These are phyloP conservation scores for Microcyclospora tardicrescens DNA, from an alignment of 2,329 filamentous ascomycete genomes.

Conservation along the genomic window DNA sequence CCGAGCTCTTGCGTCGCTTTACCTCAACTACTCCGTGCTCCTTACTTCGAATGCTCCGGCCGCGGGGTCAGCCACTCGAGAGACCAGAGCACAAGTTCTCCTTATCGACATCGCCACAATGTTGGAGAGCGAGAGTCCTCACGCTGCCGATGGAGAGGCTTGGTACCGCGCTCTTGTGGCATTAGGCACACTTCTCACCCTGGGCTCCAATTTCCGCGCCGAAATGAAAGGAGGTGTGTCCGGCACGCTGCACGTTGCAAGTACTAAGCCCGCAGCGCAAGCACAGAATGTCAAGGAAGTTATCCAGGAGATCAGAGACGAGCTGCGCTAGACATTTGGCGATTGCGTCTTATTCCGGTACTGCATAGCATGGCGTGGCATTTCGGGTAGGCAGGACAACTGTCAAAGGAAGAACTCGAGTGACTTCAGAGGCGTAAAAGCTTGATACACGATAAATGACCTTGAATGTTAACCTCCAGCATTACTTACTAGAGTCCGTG, in stretches of 20 bases:
- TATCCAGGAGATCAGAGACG: constrained; percentile 44
- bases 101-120: constrained; percentile 20
- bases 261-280: constrained; percentile 39
- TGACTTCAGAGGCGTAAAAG: too few relatives aligned
- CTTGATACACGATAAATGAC: too few relatives aligned
- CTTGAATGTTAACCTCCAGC: too few relatives aligned
- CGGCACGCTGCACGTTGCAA: constrained; percentile 35
- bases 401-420: too few relatives aligned
- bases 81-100: constrained; percentile 19
- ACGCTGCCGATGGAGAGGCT: constrained; percentile 64
- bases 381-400: too few relatives aligned
- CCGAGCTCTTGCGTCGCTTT: constrained; percentile 67
- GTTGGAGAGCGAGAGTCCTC: constrained; percentile 21
- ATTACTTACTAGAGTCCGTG: too few relatives aligned
- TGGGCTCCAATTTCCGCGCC: constrained; percentile 47
- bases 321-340: constrained; percentile 20
- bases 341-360: too few relatives aligned
- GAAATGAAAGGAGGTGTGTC: constrained; percentile 45
- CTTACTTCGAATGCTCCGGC: constrained; percentile 33
- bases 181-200: constrained; percentile 59
- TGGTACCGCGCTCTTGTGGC: constrained; percentile 73
- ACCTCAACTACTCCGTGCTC: constrained; percentile 74
- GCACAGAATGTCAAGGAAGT: constrained; percentile 50
- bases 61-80: constrained; percentile 15
- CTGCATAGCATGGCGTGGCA: too few relatives aligned